Conservation (phyloP, 306 rosid species). For the Parietaria judaica region DNA sequence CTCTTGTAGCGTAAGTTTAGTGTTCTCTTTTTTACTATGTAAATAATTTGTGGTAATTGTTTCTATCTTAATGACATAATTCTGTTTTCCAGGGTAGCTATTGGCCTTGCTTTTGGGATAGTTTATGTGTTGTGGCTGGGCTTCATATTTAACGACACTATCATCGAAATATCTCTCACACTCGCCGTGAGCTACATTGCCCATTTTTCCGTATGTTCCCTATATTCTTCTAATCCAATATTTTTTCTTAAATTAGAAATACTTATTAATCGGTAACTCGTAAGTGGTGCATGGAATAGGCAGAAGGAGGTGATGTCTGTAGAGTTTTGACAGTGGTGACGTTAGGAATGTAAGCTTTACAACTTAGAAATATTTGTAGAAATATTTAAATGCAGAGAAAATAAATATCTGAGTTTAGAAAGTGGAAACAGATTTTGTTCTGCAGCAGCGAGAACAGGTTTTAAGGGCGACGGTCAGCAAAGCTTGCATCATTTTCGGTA, state of each 20-base stretch:
- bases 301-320: conserved; percentile 11
- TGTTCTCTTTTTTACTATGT: not conserved
- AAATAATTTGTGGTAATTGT: conserved; percentile 15
- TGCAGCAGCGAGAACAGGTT: conserved; percentile 79
- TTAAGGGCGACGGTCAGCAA: conserved; percentile 93
- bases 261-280: not conserved
- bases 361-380: too few relatives aligned
- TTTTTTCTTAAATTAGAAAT: not conserved
- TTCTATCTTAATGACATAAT: conserved; percentile 20
- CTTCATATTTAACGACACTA: conserved; percentile 85
- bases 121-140: conserved; percentile 87
- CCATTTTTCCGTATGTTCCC: conserved; percentile 75
- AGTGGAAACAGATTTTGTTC: conserved; percentile 70
- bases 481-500: conserved; percentile 98
- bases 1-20: not conserved
- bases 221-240: not conserved
- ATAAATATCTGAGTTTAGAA: conserved; percentile 12
- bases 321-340: conserved; percentile 7
- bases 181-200: conserved; percentile 87
- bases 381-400: too few relatives aligned
- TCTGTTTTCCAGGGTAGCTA: conserved; percentile 68
- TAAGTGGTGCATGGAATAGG: not conserved
- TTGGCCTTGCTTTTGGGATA: conserved; percentile 89
- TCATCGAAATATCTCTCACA: conserved; percentile 84
- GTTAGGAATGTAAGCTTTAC: conserved; percentile 4